Evolutionary conservation across 176 grass and related monocot genomes (phyloP), one percentile per base, ranked within the genome.

Genomic region (Aechmea fasciata): DNA sequence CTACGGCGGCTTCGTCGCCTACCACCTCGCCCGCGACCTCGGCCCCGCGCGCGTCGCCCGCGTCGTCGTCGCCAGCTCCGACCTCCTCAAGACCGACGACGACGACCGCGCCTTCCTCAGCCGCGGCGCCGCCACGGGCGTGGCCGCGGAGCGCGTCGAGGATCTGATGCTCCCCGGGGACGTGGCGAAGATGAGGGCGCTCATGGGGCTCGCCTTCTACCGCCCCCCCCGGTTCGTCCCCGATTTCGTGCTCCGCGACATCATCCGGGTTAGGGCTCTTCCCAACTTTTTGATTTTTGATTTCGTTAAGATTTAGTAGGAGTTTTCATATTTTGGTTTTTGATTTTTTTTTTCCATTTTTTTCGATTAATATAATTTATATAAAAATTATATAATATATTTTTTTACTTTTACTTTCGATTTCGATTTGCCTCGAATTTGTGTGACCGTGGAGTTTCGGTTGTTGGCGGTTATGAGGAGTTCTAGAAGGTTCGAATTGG

Each of bases 1-100:
- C 87, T 96, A 96, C 82, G 91, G 91, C 3, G 91, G 91, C 2
- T 96, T 91, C 77, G 87, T 91, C 26, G 83, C 84, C 64, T 96
- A 96, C 85, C 87, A 91, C 71, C 17, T 96, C 69, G 80, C 88
- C 5, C 19, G 85, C 52, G 47, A 62, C 69, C 75, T 96, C 47
- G 92, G 92, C 18, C 48, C 73, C 12, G 75, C 0, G 2, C 65
- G 51, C 10, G 75, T 96, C 61, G 78, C 49, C 1, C 73, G 77
- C 19, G 83, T 96, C 53, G 92, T 91, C 20, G 86, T 88, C 77
- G 92, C 92, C 18, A 96, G 88, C 83, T 91, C 92, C 24, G 85
- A 96, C 67, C 50, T 96, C 69, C 85, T 91, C 53, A 96, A 91
- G 81, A 78, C 52, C 24, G 82, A 82, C 28, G 80, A 71, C 17